Percentiles rank a stretch among this genome's conserved stretches.
Evolutionary conservation across 305 asterid genomes (phyloP).

Genomic region (Rubia tinctorum): DNA sequence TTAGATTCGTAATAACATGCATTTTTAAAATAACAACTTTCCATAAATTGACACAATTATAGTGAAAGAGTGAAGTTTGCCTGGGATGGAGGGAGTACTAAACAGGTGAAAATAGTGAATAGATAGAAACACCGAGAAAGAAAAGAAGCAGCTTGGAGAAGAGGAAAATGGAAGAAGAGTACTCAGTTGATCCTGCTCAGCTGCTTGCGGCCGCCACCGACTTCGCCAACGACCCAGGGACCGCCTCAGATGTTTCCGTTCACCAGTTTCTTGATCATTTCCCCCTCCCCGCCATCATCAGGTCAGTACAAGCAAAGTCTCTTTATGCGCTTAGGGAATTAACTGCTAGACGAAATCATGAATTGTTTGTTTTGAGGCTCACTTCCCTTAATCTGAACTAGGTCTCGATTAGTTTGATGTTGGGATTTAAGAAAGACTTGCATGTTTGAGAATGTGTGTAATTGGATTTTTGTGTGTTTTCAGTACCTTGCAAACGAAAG

Average conservation of each 20-base stretch:
- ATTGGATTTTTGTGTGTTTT: conserved; percentile 5
- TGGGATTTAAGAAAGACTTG: neutral
- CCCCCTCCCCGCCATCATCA: conserved; percentile 82
- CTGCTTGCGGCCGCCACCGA: conserved; percentile 72
- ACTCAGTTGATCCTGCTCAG: conserved; percentile 61
- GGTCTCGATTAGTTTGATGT: too few relatives aligned
- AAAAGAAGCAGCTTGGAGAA: neutral
- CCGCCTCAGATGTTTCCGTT: conserved; percentile 63
- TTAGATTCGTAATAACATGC: too few relatives aligned
- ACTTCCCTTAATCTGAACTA: neutral
- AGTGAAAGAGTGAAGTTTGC: too few relatives aligned
- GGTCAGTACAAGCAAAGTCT: conserved; percentile 27
- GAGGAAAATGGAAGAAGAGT: conserved; percentile 61
- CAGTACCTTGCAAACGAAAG: conserved; percentile 77
- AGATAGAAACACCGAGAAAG: neutral
- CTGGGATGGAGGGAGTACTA: too few relatives aligned
- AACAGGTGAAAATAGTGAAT: too few relatives aligned
- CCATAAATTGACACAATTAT: too few relatives aligned
- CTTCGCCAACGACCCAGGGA: conserved; percentile 53
- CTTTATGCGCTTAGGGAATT: too few relatives aligned
- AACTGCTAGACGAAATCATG: too few relatives aligned
- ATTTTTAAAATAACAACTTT: too few relatives aligned
- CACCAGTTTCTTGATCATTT: conserved; percentile 69
- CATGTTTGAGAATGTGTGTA: neutral
- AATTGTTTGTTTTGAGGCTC: conserved; percentile 4